phyloP scores from a whole-genome alignment of 2,329 filamentous ascomycete genomes.

The Pseudocercospora crystallina region DNA sequence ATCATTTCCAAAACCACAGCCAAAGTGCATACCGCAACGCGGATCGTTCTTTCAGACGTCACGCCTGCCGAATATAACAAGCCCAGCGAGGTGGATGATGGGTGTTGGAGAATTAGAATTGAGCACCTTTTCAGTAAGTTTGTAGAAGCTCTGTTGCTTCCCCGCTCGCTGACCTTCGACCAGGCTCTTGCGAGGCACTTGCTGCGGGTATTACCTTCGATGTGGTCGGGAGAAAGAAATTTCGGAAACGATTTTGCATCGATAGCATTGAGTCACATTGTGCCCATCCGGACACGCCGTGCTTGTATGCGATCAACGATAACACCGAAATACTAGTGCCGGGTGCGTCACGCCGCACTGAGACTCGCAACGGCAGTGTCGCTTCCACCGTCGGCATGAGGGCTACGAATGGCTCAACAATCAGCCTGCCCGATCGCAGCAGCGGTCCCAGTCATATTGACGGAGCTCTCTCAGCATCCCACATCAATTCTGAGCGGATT shows the following conservation, averaged over 20 bases:
- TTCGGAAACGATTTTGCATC: constrained; percentile 62
- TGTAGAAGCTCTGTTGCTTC: not conserved
- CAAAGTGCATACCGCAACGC: constrained; percentile 55
- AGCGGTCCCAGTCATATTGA: not conserved
- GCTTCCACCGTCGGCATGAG: no score
- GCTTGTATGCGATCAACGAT: not conserved
- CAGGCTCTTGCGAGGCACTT: constrained; percentile 59
- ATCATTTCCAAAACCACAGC: constrained; percentile 57
- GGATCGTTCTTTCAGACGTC: constrained; percentile 62
- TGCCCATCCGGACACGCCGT: constrained; percentile 16
- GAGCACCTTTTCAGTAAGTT: constrained; percentile 12
- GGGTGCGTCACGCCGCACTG: no score
- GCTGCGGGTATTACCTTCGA: constrained; percentile 71
- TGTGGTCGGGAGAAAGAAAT: constrained; percentile 53
- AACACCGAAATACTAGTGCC: no score
- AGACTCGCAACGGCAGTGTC: no score
- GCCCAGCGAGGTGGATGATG: constrained; percentile 31
- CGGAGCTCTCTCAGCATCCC: not conserved
- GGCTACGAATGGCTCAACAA: no score
- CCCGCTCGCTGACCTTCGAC: not conserved
- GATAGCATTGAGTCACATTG: constrained; percentile 51
- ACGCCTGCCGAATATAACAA: constrained; percentile 38
- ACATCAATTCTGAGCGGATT: constrained; percentile 50
- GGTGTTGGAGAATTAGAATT: constrained; percentile 34
- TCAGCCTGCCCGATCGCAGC: no score